Percentiles rank a stretch among this genome's conserved stretches.
Evolutionary conservation across 176 grass and related monocot genomes (phyloP).

Genomic region (Bolboschoenus planiculmis): DNA sequence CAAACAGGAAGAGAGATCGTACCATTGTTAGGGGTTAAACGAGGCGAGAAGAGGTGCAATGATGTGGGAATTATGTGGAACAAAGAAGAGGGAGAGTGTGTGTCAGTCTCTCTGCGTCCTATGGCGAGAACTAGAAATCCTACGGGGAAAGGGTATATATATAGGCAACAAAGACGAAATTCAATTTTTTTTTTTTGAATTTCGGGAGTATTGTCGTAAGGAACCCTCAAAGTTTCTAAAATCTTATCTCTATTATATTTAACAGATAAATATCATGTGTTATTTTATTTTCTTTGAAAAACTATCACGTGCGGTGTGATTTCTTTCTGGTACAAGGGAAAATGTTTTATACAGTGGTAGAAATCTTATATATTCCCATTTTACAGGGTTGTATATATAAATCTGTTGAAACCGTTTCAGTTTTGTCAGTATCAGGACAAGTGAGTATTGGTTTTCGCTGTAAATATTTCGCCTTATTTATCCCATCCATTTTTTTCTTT

Average conservation of each 20-base stretch:
- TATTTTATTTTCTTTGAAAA: background rate
- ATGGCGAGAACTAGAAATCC: background rate
- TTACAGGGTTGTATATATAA: background rate
- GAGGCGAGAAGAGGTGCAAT: background rate
- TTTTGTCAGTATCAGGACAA: background rate
- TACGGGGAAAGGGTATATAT: background rate
- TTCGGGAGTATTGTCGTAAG: background rate
- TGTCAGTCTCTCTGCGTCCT: background rate
- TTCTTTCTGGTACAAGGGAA: background rate
- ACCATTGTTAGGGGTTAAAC: slow-evolving; percentile 23
- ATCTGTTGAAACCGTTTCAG: background rate
- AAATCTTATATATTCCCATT: background rate
- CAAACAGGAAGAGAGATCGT: background rate
- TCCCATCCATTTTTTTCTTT: background rate
- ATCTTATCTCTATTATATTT: background rate
- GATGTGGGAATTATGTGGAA: background rate
- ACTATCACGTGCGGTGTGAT: background rate
- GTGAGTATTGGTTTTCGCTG: background rate
- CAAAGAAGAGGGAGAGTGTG: background rate
- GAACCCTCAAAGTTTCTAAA: background rate
- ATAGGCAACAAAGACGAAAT: background rate
- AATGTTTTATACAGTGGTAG: background rate
- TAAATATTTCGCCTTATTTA: slow-evolving; percentile 1
- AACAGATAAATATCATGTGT: background rate
- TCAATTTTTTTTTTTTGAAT: background rate